Evolutionary conservation across 179 eudicot genomes (phyloP), one percentile per base, ranked within the genome.

Genomic region (Beta macrorhiza): DNA sequence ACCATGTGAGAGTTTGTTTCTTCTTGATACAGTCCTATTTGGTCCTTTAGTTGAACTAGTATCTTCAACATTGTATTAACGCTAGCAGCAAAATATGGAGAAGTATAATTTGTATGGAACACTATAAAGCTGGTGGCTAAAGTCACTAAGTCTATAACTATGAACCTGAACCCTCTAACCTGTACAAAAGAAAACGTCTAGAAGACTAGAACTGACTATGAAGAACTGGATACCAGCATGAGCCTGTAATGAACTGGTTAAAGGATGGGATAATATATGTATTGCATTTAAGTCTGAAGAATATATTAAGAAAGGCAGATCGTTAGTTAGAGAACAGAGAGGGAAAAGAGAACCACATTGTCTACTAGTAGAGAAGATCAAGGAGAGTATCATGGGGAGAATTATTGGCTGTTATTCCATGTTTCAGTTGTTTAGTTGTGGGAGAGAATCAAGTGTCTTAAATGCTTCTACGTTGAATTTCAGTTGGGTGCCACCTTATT

Each of bases 61-160:
- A 42, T 57, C 29, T 19, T 42, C 58, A 82, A 72, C 53, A 42
- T 44, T 49, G 73, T 62, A 64, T 71, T 52, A 13, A 52, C 52
- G n/a, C 74, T 78, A 75, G 49, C 74, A 22, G 61, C 77, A 14
- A 55, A 37, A n/a, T 55, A 67, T 81, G 52, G n/a, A 76, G 49
- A n/a, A 17, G 53, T 45, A 5, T 47, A 45, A 13, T 49, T 65
- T 65, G 10, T 37, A 76, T 61, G 19, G 13, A 76, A 61, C 17
- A 11, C 25, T 75, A 11, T 58, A 63, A 72, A 59, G 47, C 49
- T 70, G 72, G 47, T 79, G 20, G 51, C 65, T 72, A 62, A 65
- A n/a, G 16, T 67, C 67, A 57, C 44, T 7, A 49, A n/a, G 42
- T 37, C 42, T 37, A 37, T 37, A n/a, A 58, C 3, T 32, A 70